Evolutionary conservation across 2,329 filamentous ascomycete species (phyloP), one percentile per base, ranked within the genome.

Genomic region (Fusarium hainanense): DNA sequence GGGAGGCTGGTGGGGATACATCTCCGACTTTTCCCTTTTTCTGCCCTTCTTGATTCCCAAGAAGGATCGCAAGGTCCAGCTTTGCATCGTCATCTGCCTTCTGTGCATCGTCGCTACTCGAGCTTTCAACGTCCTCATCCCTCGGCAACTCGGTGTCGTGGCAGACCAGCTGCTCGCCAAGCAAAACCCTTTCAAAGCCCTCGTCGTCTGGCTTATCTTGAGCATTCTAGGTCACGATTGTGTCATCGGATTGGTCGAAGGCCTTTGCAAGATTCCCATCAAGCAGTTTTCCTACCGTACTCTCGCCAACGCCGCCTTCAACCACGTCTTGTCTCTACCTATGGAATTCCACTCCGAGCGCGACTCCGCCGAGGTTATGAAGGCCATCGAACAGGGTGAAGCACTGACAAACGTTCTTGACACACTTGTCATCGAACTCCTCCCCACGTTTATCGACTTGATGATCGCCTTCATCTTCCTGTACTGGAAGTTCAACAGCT

Each of bases 301-400:
- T 20, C 83, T 93, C 48, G 86, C 84, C 13, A 85, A 85, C 3
- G 84, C 88, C 4, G 87, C 89, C 0, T 93, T 92, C 75, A 83
- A 85, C 59, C 90, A 93, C 61, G 84, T 93, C 34, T 89, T 93
- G 84, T 83, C 81, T n/a, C 82, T 92, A 1, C 90, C 89, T 0
- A 90, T 90, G 80, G 89, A 92, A 65, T 93, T 92, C 57, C 90
- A 93, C 74, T 87, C 88, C 20, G 85, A 85, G 51, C 90, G 90
- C 68, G 85, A 87, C 56, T 89, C 88, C 2, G 89, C 88, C 3
- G 87, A 91, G 65, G 82, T 93, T 1, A 87, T 89, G 76, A 86
- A 88, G 67, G 86, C 89, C 5, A 85, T 92, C n/a, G 83, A 86
- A 52, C 89, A 91, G 70, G 91, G 89, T 1, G 82, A 85, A 42